phyloP scores from a whole-genome alignment of 2,329 filamentous ascomycete species.

The Colletotrichum sp. region DNA sequence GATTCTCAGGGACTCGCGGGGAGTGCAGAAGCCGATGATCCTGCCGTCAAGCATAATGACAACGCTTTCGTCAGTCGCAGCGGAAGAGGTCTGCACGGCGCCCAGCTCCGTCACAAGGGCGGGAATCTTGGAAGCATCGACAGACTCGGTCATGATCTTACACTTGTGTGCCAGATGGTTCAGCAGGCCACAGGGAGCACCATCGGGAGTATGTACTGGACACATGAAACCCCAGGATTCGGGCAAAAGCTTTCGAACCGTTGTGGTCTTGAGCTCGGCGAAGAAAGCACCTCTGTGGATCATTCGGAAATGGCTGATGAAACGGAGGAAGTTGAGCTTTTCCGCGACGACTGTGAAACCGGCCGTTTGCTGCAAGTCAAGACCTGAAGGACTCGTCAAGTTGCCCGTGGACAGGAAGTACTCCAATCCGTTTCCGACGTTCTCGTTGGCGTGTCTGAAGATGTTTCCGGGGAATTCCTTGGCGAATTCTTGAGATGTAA shows the following conservation, averaged over 20 bases:
- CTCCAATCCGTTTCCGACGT: slow-evolving; percentile 84
- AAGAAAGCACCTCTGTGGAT: slow-evolving; percentile 99
- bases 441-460: slow-evolving; percentile 83
- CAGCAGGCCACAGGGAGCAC: slow-evolving; percentile 89
- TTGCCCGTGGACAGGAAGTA: slow-evolving; percentile 98
- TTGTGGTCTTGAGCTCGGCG: slow-evolving; percentile 95
- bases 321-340: slow-evolving; percentile 98
- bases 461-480: slow-evolving; percentile 82
- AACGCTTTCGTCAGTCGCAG: slow-evolving; percentile 82
- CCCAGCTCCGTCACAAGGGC: slow-evolving; percentile 80
- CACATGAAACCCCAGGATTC: slow-evolving; percentile 99
- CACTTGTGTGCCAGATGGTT: slow-evolving; percentile 98
- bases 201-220: slow-evolving; percentile 96
- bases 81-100: slow-evolving; percentile 75
- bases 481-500: slow-evolving; percentile 77
- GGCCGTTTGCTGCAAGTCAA: slow-evolving; percentile 93
- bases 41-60: slow-evolving; percentile 89
- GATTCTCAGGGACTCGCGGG: slow-evolving; percentile 80
- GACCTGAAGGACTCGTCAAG: slow-evolving; percentile 84
- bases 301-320: slow-evolving; percentile 99
- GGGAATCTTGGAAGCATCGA: slow-evolving; percentile 79
- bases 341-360: slow-evolving; percentile 97
- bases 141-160: slow-evolving; percentile 77
- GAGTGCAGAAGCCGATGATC: slow-evolving; percentile 89
- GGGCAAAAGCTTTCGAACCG: slow-evolving; percentile 91